A percentile compares a stretch with the other conserved stretches of the same genome.
These are phyloP conservation scores for Streptanthus diversifolius DNA, from an alignment of 345 rosid species.

Conservation along the genomic window DNA sequence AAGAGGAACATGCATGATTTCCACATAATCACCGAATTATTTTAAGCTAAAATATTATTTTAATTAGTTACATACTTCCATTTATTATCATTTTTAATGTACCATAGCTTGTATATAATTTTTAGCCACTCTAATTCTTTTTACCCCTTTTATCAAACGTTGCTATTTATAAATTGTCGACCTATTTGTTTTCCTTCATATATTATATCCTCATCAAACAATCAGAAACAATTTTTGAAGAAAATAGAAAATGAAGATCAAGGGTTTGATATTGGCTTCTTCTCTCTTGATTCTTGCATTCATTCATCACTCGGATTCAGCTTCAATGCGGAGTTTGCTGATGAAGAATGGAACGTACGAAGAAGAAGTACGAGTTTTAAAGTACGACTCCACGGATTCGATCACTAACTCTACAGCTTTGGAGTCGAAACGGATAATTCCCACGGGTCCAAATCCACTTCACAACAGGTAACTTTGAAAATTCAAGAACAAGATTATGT, in stretches of 20 bases:
- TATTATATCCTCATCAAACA: conserved; percentile 7
- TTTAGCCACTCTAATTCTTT: conserved; percentile 26
- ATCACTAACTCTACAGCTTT: conserved; percentile 14
- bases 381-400: background rate
- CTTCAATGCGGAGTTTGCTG: conserved; percentile 24
- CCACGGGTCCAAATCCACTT: conserved; percentile 37
- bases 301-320: conserved; percentile 25
- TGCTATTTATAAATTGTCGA: conserved; percentile 24
- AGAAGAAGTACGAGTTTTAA: conserved; percentile 1
- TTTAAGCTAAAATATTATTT: background rate
- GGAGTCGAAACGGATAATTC: conserved; percentile 29
- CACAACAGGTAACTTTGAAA: conserved; percentile 30
- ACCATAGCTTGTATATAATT: conserved; percentile 19
- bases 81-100: background rate
- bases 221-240: background rate
- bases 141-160: conserved; percentile 30
- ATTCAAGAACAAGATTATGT: conserved; percentile 3
- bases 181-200: conserved; percentile 9
- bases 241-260: conserved; percentile 26
- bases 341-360: conserved; percentile 17
- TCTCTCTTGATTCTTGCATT: conserved; percentile 24
- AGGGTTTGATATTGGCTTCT: conserved; percentile 21
- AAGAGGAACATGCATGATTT: conserved; percentile 30
- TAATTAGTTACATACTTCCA: background rate
- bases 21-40: conserved; percentile 29